Evolutionary conservation across 768 basidiomycete genomes (phyloP).

Genomic region (Phylloporus scabripes): DNA sequence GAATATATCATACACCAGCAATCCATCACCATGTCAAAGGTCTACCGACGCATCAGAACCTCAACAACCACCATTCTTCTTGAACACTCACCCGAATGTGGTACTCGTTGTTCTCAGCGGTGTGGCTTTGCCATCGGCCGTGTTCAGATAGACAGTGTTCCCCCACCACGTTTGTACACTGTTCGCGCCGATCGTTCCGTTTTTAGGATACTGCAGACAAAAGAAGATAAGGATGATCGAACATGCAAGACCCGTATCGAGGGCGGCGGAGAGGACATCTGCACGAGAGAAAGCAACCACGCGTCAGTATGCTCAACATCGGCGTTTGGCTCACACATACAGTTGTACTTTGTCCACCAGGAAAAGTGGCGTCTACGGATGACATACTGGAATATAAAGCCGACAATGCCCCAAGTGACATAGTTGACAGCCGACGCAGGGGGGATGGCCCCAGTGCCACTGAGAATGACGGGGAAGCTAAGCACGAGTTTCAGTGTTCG

Average conservation of each 20-base stretch:
- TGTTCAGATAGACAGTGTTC: conserved; percentile 19
- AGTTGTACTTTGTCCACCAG: conserved; percentile 60
- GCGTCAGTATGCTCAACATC: not conserved
- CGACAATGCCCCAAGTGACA: conserved; percentile 61
- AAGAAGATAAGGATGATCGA: conserved; percentile 55
- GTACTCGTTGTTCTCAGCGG: conserved; percentile 10
- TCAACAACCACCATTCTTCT: too few species aligned
- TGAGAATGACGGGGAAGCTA: conserved; percentile 49
- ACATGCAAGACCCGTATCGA: conserved; percentile 66
- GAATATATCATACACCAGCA: not conserved
- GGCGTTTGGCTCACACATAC: conserved; percentile 20
- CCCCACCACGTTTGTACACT: conserved; percentile 69
- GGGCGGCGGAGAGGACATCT: conserved; percentile 65
- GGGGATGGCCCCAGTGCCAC: conserved; percentile 55
- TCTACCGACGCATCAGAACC: not conserved
- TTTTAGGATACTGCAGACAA: conserved; percentile 54
- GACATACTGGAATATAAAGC: conserved; percentile 61
- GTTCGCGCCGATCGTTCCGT: conserved; percentile 52
- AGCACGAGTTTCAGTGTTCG: not conserved
- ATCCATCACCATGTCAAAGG: conserved; percentile 13
- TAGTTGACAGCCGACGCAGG: conserved; percentile 64
- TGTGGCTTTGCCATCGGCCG: conserved; percentile 13
- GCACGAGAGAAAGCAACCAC: not conserved
- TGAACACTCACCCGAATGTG: conserved; percentile 27
- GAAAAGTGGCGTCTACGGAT: conserved; percentile 59